phyloP scores from a whole-genome alignment of 2,329 filamentous ascomycete genomes.

The Lecanoromycetidae sp. region DNA sequence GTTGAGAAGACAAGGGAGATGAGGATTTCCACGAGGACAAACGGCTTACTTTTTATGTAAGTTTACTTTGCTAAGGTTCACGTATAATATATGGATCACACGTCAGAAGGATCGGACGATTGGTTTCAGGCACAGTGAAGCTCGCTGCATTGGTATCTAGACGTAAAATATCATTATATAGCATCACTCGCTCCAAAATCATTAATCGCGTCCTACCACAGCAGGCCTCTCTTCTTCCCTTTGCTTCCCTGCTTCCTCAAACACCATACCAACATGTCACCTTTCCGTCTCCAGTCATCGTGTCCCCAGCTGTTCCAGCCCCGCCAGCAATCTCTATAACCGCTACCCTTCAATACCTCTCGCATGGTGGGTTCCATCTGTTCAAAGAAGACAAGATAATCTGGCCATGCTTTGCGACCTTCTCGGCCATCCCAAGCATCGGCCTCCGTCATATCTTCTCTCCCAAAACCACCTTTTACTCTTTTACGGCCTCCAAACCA shows the following conservation, averaged over 20 bases:
- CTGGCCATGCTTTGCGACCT: constrained; percentile 32
- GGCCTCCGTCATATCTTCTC: constrained; percentile 11
- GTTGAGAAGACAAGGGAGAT: too few relatives aligned
- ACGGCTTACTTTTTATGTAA: too few relatives aligned
- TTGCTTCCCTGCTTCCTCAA: constrained; percentile 9
- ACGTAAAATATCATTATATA: too few relatives aligned
- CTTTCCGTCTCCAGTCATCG: constrained; percentile 47
- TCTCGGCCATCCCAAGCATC: constrained; percentile 14
- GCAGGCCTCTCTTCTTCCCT: neutral
- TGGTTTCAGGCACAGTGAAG: neutral
- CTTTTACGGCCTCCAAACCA: constrained; percentile 12
- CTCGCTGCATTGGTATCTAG: too few relatives aligned
- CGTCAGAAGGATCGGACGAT: too few relatives aligned
- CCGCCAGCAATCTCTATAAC: constrained; percentile 47
- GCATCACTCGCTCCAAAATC: neutral
- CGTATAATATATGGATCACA: too few relatives aligned
- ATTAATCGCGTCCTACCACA: constrained; percentile 3
- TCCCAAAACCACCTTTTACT: constrained; percentile 7
- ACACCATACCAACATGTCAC: constrained; percentile 54
- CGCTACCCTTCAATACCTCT: constrained; percentile 31
- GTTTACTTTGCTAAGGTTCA: too few relatives aligned
- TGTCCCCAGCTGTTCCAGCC: constrained; percentile 51
- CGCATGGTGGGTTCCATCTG: constrained; percentile 42
- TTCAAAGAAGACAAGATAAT: constrained; percentile 43
- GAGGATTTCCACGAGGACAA: too few relatives aligned